Conservation (phyloP, 805 yeast species). For the Yarrowia sp. region DNA sequence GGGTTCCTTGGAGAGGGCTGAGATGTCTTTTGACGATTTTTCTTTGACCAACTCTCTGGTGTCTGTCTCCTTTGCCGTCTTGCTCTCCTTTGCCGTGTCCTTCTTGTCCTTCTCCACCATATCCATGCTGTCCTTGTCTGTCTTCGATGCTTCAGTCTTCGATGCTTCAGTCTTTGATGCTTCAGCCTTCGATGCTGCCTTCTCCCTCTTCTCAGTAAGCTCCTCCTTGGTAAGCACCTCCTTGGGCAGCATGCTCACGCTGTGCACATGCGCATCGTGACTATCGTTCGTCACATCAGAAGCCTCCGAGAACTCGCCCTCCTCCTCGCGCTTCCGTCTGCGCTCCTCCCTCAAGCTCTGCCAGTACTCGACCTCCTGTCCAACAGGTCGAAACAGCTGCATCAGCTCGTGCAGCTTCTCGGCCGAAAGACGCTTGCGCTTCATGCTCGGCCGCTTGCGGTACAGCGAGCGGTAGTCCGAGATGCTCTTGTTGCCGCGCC, state of each 20-base stretch:
- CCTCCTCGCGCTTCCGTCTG: slow-evolving; percentile 10
- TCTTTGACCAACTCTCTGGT: too few species aligned
- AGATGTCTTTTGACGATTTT: too few species aligned
- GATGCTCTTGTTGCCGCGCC: slow-evolving; percentile 27
- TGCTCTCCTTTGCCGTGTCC: neutral
- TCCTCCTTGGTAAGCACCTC: neutral
- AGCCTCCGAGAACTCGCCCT: too few species aligned
- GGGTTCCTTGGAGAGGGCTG: too few species aligned
- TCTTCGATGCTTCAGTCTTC: too few species aligned
- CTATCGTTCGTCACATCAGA: too few species aligned
- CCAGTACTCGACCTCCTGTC: slow-evolving; percentile 29
- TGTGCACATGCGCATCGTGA: neutral
- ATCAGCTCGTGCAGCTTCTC: slow-evolving; percentile 35
- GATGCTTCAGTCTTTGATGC: too few species aligned
- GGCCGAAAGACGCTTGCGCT: slow-evolving; percentile 30
- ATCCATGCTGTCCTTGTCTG: too few species aligned
- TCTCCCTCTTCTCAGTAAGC: too few species aligned
- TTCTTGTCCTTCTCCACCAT: neutral
- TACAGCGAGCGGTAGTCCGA: slow-evolving; percentile 22
- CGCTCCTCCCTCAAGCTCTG: slow-evolving; percentile 11
- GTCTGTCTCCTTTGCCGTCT: too few species aligned
- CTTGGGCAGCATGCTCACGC: slow-evolving; percentile 9
- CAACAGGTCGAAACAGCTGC: slow-evolving; percentile 32
- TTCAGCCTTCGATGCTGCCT: too few species aligned
- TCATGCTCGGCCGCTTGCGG: slow-evolving; percentile 1